A percentile compares a stretch with the other conserved stretches of the same genome.
Conservation (phyloP, 73 alveolate species). For the Paramecium pentaurelia region DNA sequence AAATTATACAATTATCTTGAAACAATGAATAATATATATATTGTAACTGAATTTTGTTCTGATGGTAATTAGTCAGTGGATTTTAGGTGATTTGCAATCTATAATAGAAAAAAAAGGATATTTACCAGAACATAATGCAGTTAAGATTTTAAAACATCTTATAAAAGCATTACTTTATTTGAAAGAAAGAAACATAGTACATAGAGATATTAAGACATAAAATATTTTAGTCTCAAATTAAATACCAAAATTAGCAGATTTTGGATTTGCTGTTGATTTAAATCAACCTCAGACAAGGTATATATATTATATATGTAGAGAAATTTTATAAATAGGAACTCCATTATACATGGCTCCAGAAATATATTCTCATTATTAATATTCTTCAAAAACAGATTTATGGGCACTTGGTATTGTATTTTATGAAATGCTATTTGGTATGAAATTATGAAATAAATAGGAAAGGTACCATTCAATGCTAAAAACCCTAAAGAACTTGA, state of each 20-base stretch:
- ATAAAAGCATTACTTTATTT: slow-evolving; percentile 43
- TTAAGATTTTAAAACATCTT: slow-evolving; percentile 47
- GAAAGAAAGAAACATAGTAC: slow-evolving; percentile 39
- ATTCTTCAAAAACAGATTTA: slow-evolving; percentile 46
- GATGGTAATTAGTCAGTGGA: slow-evolving; percentile 9
- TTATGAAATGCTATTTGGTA: slow-evolving; percentile 38
- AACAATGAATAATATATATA: slow-evolving; percentile 4
- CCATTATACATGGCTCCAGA: slow-evolving; percentile 62
- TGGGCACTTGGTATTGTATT: slow-evolving; percentile 52
- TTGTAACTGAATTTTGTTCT: slow-evolving; percentile 7
- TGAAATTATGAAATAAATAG: background rate
- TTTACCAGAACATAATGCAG: slow-evolving; percentile 52
- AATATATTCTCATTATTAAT: slow-evolving; percentile 13
- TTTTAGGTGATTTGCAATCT: slow-evolving; percentile 14
- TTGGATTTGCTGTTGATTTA: slow-evolving; percentile 57
- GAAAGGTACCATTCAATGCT: slow-evolving; percentile 36
- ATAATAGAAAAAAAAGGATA: background rate
- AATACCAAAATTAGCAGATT: slow-evolving; percentile 65
- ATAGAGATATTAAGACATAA: slow-evolving; percentile 67
- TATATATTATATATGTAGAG: background rate
- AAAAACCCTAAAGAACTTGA: slow-evolving; percentile 2
- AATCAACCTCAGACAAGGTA: background rate
- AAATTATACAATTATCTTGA: background rate
- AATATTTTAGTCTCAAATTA: slow-evolving; percentile 64
- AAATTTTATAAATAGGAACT: slow-evolving; percentile 40